A percentile compares a stretch with the other conserved stretches of the same genome.
These are phyloP conservation scores for Jacaranda mimosifolia DNA, from an alignment of 257 asterid species.

Conservation along the genomic window DNA sequence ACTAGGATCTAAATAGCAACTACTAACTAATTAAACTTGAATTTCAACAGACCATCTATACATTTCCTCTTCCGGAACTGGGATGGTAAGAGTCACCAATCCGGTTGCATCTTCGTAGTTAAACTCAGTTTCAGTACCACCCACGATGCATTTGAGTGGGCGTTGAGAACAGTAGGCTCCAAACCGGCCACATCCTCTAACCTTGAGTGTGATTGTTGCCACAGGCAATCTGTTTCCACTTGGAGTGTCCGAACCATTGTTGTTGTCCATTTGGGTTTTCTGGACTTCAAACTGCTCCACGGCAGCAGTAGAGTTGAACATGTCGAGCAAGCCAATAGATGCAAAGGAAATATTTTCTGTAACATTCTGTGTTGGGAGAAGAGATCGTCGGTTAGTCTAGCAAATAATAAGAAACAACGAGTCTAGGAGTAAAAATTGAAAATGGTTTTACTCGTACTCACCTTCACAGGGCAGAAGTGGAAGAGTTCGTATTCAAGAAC, in stretches of 20 bases:
- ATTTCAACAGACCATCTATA: slow-evolving; percentile 72
- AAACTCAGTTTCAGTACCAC: slow-evolving; percentile 51
- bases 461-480: slow-evolving; percentile 91
- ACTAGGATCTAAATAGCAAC: neutral
- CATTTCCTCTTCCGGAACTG: slow-evolving; percentile 69
- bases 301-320: slow-evolving; percentile 91
- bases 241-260: slow-evolving; percentile 22
- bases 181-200: slow-evolving; percentile 84
- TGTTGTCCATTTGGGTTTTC: slow-evolving; percentile 41
- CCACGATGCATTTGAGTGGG: slow-evolving; percentile 72
- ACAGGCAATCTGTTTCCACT: slow-evolving; percentile 40
- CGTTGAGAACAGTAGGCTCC: slow-evolving; percentile 74
- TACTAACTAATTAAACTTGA: slow-evolving; percentile 51
- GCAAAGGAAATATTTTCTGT: slow-evolving; percentile 60
- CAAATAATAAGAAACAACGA: neutral
- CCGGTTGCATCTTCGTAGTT: slow-evolving; percentile 63
- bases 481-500: slow-evolving; percentile 91
- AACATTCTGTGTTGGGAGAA: slow-evolving; percentile 57
- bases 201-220: slow-evolving; percentile 60
- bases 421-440: neutral
- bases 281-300: slow-evolving; percentile 68
- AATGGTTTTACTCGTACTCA: slow-evolving; percentile 40
- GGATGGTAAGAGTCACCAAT: slow-evolving; percentile 59
- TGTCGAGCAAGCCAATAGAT: slow-evolving; percentile 86
- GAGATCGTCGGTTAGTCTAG: slow-evolving; percentile 16